Percentiles rank a stretch among this genome's conserved stretches.
Conservation (phyloP, 768 basidiomycete genomes). For the Rhizopogon vulgaris region DNA sequence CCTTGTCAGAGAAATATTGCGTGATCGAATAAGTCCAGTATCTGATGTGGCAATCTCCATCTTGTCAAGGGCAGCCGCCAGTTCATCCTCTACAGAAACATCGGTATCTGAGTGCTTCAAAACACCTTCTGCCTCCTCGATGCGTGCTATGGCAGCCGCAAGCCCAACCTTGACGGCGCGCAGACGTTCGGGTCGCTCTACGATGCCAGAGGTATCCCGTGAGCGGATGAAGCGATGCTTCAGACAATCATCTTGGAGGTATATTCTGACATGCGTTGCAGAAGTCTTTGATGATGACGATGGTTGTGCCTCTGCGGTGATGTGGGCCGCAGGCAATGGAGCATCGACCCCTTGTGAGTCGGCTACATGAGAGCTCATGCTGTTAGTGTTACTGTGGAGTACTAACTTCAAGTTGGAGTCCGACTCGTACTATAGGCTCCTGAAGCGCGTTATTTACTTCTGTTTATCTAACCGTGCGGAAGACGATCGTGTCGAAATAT, state of each 20-base stretch:
- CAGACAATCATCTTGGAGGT: constrained; percentile 67
- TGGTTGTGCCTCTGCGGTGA: background rate
- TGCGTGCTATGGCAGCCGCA: constrained; percentile 68
- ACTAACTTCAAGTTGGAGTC: background rate
- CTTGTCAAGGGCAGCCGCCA: constrained; percentile 40
- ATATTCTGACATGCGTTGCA: constrained; percentile 16
- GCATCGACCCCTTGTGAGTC: background rate
- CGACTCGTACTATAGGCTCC: too few relatives aligned
- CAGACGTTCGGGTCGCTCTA: constrained; percentile 89
- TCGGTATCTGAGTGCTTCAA: background rate
- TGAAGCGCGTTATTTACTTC: background rate
- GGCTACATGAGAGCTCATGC: background rate
- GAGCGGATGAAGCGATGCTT: constrained; percentile 76
- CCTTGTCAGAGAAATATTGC: constrained; percentile 31
- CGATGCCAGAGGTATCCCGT: constrained; percentile 63
- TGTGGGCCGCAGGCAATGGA: background rate
- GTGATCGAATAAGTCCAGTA: constrained; percentile 16
- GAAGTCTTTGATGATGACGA: background rate
- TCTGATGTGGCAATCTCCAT: constrained; percentile 31
- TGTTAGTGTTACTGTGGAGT: background rate
- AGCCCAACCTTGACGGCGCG: constrained; percentile 80
- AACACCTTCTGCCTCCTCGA: constrained; percentile 37
- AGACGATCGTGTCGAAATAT: too few relatives aligned
- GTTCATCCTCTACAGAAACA: constrained; percentile 30
- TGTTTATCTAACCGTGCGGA: background rate